A percentile compares a stretch with the other conserved stretches of the same genome.
phyloP scores from a whole-genome alignment of 2,329 filamentous ascomycete species.

The Venturia oleaginea region DNA sequence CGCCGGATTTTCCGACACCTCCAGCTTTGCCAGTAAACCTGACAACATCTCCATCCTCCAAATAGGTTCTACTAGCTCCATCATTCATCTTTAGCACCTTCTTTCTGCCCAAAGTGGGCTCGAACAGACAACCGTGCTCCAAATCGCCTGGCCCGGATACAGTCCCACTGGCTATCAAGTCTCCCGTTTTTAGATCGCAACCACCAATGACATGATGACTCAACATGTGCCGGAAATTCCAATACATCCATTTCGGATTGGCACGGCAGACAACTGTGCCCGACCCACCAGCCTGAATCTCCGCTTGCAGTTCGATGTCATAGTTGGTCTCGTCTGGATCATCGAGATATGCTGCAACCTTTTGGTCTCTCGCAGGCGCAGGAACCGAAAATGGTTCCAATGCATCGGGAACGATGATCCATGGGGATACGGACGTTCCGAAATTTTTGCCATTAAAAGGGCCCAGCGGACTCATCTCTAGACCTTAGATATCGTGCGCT shows the following conservation, averaged over 20 bases:
- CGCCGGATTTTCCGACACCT: neutral
- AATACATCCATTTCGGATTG: slow-evolving; percentile 10
- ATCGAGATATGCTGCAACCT: slow-evolving; percentile 54
- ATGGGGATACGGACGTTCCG: slow-evolving; percentile 65
- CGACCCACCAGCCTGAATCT: slow-evolving; percentile 37
- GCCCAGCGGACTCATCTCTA: slow-evolving; percentile 75
- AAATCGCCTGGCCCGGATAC: slow-evolving; percentile 55
- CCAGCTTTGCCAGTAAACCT: slow-evolving; percentile 4
- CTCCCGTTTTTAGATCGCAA: slow-evolving; percentile 63
- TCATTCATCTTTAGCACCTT: slow-evolving; percentile 49
- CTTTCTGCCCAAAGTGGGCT: slow-evolving; percentile 64
- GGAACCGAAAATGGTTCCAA: slow-evolving; percentile 56
- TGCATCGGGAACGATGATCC: slow-evolving; percentile 70
- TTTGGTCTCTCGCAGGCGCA: slow-evolving; percentile 47
- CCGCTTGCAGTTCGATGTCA: slow-evolving; percentile 60
- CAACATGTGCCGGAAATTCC: slow-evolving; percentile 13
- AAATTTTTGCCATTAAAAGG: slow-evolving; percentile 83
- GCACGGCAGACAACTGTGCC: neutral
- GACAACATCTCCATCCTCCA: slow-evolving; percentile 62
- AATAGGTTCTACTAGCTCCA: slow-evolving; percentile 59
- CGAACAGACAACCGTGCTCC: slow-evolving; percentile 60
- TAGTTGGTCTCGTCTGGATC: slow-evolving; percentile 53
- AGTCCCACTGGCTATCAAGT: slow-evolving; percentile 69
- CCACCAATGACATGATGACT: slow-evolving; percentile 31
- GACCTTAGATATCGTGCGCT: slow-evolving; percentile 45